Evolutionary conservation across 805 yeast genomes (phyloP).

Genomic region (Ogataea populi-albae): DNA sequence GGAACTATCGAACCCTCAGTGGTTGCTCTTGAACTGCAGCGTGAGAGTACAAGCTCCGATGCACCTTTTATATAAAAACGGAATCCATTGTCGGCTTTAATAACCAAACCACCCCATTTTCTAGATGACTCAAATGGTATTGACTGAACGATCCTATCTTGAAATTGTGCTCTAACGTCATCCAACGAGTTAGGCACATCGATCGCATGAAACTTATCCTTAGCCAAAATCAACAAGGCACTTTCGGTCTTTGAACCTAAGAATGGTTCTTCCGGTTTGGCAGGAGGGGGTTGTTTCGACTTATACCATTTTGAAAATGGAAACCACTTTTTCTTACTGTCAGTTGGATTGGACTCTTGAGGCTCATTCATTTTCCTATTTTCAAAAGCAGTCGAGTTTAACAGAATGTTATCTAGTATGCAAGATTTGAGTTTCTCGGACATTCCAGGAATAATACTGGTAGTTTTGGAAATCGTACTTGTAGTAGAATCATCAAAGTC

Average conservation of each 20-base stretch:
- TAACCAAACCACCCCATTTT: constrained; percentile 87
- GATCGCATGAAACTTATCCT: constrained; percentile 48
- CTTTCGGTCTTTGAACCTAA: constrained; percentile 95
- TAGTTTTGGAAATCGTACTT: constrained; percentile 3
- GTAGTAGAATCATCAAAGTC: constrained; percentile 51
- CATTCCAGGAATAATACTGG: constrained; percentile 4
- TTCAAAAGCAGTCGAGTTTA: constrained; percentile 92
- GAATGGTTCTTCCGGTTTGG: constrained; percentile 48
- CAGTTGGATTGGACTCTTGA: constrained; percentile 3
- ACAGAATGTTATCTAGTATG: constrained; percentile 54
- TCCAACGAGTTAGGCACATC: constrained; percentile 43
- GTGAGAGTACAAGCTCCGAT: constrained; percentile 75
- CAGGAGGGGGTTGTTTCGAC: constrained; percentile 30
- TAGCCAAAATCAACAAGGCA: constrained; percentile 73
- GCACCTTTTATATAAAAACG: constrained; percentile 88
- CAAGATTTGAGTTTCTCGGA: constrained; percentile 23
- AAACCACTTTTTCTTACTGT: constrained; percentile 52
- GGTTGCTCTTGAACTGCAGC: constrained; percentile 45
- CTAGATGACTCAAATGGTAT: constrained; percentile 91
- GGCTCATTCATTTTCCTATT: constrained; percentile 36
- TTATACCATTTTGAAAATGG: constrained; percentile 56
- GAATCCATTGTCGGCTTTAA: constrained; percentile 45
- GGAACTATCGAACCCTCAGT: constrained; percentile 30
- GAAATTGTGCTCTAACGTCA: constrained; percentile 36
- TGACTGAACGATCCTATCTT: constrained; percentile 54